Evolutionary conservation across 2,329 filamentous ascomycete species (phyloP), one percentile per base, ranked within the genome.

Genomic region (Phialocephala sp.): DNA sequence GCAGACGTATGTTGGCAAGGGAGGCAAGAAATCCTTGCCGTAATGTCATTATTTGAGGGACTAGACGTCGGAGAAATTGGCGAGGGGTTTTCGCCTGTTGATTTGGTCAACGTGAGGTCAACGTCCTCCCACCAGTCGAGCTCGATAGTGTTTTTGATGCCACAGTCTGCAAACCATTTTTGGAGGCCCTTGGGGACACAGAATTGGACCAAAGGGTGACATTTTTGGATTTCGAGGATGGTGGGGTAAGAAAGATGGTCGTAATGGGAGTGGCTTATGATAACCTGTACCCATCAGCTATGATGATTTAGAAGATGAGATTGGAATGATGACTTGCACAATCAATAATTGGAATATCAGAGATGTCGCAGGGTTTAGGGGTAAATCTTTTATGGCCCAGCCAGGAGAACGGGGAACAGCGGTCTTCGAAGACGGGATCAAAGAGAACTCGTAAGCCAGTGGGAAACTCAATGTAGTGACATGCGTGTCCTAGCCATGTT

Each of bases 81-180:
- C 36, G 64, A 27, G 27, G 72, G n/a, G n/a, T n/a, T 71, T 70
- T 66, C 66, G 74, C 47, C 72, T 68, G 71, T 67, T 15, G 78
- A 75, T n/a, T n/a, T n/a, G 24, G 84, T 81, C 36, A 97, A 79
- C 0, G 81, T 87, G 22, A 97, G 78, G 57, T 94, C 88, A 18
- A 87, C 84, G 68, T 91, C 89, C 72, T 97, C 90, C 94, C 94
- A 97, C 94, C 94, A 97, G 79, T 97, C 94, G 73, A 97, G 78
- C 79, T 97, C 94, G 0, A 92, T 95, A 60, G 94, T 89, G 64
- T 92, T 91, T 1, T 84, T 69, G 62, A 97, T 85, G 0, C 91
- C 92, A 27, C 82, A 83, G 5, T 82, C 79, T 58, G 82, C 81
- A 77, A 97, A 97, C 94, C 93, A 97, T 58, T 84, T 80, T 77